Conservation (phyloP, 805 yeast species). For the Starmera dryadoides region DNA sequence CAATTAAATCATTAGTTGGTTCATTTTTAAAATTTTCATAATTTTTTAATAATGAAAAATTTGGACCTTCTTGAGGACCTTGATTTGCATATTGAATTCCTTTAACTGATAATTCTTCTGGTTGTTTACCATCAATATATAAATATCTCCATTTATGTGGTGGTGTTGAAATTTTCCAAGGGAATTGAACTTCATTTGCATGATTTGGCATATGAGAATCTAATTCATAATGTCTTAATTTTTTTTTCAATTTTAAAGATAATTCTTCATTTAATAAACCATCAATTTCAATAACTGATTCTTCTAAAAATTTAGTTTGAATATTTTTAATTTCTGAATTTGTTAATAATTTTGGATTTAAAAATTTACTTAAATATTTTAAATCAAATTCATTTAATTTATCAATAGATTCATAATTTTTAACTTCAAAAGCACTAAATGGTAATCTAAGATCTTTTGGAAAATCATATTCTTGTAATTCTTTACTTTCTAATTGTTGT, state of each 20-base stretch:
- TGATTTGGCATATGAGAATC: constrained; percentile 51
- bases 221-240: constrained; percentile 52
- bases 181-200: constrained; percentile 47
- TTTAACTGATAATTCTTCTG: constrained; percentile 22
- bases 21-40: constrained; percentile 11
- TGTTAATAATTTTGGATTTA: constrained; percentile 48
- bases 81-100: constrained; percentile 27
- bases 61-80: constrained; percentile 44
- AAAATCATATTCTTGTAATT: constrained; percentile 70
- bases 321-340: constrained; percentile 32
- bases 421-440: constrained; percentile 31
- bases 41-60: constrained; percentile 33
- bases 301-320: constrained; percentile 48
- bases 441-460: constrained; percentile 56
- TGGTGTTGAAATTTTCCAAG: constrained; percentile 91
- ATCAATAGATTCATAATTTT: constrained; percentile 14
- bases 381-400: constrained; percentile 34
- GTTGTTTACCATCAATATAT: constrained; percentile 65
- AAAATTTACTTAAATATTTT: constrained; percentile 40
- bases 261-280: constrained; percentile 54
- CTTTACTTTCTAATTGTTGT: constrained; percentile 71
- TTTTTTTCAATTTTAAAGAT: constrained; percentile 36
- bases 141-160: constrained; percentile 87
- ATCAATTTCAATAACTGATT: constrained; percentile 61
- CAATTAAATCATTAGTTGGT: constrained; percentile 37